A percentile compares a stretch with the other conserved stretches of the same genome.
These are phyloP conservation scores for Fusarium xyrophilum DNA, from an alignment of 2,329 filamentous ascomycete species.

Conservation along the genomic window DNA sequence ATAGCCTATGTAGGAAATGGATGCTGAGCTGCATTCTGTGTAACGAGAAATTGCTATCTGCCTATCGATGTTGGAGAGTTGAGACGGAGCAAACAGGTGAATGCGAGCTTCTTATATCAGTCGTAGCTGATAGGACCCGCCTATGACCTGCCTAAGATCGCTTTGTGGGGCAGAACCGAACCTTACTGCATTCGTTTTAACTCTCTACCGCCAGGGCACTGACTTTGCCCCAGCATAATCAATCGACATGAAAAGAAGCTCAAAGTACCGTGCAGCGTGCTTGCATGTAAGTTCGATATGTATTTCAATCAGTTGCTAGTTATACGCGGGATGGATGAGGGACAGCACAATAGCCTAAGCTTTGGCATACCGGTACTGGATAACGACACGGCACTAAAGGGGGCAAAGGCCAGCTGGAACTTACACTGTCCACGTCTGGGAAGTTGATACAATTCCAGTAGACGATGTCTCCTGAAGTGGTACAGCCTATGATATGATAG, in stretches of 20 bases:
- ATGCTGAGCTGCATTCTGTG: neutral
- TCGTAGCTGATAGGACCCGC: neutral
- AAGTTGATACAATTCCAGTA: neutral
- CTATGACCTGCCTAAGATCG: conserved; percentile 2
- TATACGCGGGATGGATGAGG: neutral
- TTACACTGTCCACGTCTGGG: neutral
- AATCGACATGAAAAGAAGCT: neutral
- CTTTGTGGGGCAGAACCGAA: conserved; percentile 7
- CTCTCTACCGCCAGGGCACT: neutral
- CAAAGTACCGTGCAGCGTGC: neutral
- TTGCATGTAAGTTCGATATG: neutral
- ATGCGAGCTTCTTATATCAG: conserved; percentile 19
- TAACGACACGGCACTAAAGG: neutral
- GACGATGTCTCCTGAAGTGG: neutral
- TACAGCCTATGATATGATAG: too few relatives aligned
- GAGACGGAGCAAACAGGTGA: neutral
- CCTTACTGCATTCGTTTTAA: neutral
- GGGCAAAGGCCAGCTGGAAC: neutral
- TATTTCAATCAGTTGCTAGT: neutral
- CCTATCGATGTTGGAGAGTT: neutral
- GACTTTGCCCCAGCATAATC: neutral
- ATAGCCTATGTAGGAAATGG: neutral
- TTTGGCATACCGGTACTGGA: neutral
- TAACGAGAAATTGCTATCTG: neutral
- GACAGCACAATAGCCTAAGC: neutral